These are phyloP conservation scores for Trifolium subterraneum DNA, from an alignment of 306 rosid species.

Conservation along the genomic window DNA sequence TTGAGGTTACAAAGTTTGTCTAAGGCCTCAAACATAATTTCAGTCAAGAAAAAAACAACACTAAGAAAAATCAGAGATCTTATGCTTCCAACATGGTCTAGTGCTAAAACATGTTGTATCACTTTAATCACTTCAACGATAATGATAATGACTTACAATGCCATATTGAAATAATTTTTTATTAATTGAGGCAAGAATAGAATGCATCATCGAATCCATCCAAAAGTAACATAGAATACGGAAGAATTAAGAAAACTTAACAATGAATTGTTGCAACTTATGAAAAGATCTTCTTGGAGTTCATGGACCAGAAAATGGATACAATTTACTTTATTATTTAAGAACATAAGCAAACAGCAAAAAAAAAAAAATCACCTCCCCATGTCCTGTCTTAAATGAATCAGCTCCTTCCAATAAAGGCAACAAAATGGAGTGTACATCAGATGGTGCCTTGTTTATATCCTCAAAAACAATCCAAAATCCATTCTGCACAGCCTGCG, in stretches of 20 bases:
- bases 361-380: constrained; percentile 73
- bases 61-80: no score
- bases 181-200: constrained; percentile 9
- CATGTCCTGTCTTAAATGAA: constrained; percentile 72
- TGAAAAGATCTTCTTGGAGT: not conserved
- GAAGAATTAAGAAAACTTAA: not conserved
- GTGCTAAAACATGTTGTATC: not conserved
- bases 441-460: constrained; percentile 87
- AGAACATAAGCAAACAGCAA: not conserved
- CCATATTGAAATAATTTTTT: not conserved
- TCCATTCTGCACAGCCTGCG: constrained; percentile 85
- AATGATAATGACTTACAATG: not conserved
- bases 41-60: no score
- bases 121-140: not conserved
- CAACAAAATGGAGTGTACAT: constrained; percentile 73
- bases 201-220: not conserved
- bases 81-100: not conserved
- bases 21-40: no score
- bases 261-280: not conserved
- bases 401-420: constrained; percentile 78
- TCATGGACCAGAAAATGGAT: constrained; percentile 7
- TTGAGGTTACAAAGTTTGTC: no score
- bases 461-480: constrained; percentile 97
- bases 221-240: not conserved
- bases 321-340: constrained; percentile 1